phyloP scores from a whole-genome alignment of 495 filamentous ascomycete species.

The Aspergillus nidulans region DNA sequence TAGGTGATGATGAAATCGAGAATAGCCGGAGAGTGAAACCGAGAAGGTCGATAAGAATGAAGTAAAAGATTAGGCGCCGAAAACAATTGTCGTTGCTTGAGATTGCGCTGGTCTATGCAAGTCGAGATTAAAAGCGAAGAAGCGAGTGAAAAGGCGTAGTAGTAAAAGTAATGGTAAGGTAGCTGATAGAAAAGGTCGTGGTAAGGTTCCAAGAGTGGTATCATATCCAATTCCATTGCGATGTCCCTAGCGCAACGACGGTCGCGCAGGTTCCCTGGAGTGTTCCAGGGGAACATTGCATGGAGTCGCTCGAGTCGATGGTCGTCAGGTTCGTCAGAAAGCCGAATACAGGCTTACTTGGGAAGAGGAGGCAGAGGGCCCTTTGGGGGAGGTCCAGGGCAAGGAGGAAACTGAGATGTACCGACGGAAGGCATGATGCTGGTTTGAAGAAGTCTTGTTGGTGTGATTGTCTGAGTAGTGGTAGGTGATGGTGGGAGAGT shows the following conservation, averaged over 20 bases:
- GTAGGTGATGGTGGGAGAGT: not conserved
- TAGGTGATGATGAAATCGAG: not conserved
- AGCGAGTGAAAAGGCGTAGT: conserved; percentile 9
- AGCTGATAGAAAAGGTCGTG: conserved; percentile 18
- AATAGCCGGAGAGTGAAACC: conserved; percentile 6
- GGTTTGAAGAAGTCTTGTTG: not conserved
- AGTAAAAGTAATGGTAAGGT: conserved; percentile 15
- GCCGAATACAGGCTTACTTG: conserved; percentile 49
- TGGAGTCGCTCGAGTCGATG: conserved; percentile 22
- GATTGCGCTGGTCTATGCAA: conserved; percentile 11
- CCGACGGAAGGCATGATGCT: conserved; percentile 62
- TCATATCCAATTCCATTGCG: conserved; percentile 33
- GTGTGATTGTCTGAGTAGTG: not conserved
- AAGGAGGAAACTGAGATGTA: conserved; percentile 66
- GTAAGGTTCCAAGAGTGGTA: conserved; percentile 22
- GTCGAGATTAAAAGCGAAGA: conserved; percentile 12
- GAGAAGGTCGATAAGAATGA: conserved; percentile 17
- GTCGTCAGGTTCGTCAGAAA: conserved; percentile 40
- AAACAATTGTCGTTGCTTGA: conserved; percentile 12
- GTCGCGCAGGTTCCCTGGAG: conserved; percentile 16
- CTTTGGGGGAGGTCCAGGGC: conserved; percentile 79
- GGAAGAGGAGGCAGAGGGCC: conserved; percentile 79
- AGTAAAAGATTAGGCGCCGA: conserved; percentile 7
- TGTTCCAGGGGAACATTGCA: not conserved
- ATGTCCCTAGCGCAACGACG: conserved; percentile 18